Conservation (phyloP, 106 monocot genomes). For the Acanthochlamys bracteata region DNA sequence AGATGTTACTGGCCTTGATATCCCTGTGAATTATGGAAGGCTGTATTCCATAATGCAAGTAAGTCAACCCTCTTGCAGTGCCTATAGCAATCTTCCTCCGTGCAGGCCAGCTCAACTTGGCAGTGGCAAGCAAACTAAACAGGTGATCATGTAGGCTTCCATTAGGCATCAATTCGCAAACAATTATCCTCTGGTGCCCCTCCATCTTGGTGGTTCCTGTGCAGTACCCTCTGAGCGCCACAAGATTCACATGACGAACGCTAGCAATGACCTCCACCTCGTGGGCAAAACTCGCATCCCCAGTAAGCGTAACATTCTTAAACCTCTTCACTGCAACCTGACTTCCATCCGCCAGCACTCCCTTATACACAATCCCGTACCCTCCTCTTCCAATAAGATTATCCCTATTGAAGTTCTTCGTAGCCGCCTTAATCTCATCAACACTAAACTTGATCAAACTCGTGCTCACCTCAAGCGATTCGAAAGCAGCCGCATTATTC, state of each 20-base stretch:
- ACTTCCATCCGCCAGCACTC: constrained; percentile 35
- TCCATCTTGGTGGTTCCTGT: constrained; percentile 55
- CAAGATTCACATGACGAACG: constrained; percentile 77
- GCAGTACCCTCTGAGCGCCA: constrained; percentile 78
- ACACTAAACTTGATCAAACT: constrained; percentile 49
- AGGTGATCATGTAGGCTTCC: constrained; percentile 91
- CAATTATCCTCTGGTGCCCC: constrained; percentile 86
- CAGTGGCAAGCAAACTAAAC: constrained; percentile 18
- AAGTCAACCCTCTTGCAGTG: constrained; percentile 71
- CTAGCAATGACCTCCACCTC: constrained; percentile 92
- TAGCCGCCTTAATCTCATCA: constrained; percentile 69
- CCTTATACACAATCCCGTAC: constrained; percentile 64
- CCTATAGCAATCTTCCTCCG: constrained; percentile 74
- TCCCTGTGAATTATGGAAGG: constrained; percentile 84
- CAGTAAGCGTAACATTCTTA: constrained; percentile 80
- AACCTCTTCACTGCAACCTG: constrained; percentile 64
- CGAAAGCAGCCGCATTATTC: constrained; percentile 9
- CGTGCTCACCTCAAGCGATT: constrained; percentile 52
- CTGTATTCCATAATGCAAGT: constrained; percentile 67
- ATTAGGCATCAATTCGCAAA: constrained; percentile 79
- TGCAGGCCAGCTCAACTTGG: constrained; percentile 53
- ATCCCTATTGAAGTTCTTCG: constrained; percentile 45
- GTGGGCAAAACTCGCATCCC: constrained; percentile 66
- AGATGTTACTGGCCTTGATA: constrained; percentile 82
- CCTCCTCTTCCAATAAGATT: constrained; percentile 58